These are phyloP conservation scores for Drosera spatulata DNA, from an alignment of 179 eudicot species.

Conservation along the genomic window DNA sequence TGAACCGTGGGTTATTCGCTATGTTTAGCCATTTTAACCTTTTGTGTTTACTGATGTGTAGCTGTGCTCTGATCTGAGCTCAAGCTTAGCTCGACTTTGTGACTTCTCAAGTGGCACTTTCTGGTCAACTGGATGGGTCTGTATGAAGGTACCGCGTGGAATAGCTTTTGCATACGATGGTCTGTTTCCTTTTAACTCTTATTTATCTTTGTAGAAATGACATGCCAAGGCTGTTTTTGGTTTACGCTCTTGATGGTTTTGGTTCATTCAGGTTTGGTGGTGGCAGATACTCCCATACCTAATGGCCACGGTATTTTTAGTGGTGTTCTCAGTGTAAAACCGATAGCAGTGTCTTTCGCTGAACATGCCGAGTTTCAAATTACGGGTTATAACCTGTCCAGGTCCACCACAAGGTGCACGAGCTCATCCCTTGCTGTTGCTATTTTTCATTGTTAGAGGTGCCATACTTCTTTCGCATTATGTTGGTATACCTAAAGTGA, in stretches of 20 bases:
- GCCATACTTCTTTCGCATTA: neutral
- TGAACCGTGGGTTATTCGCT: neutral
- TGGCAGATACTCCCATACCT: conserved; percentile 25
- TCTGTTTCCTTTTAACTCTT: conserved; percentile 5
- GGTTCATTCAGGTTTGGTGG: conserved; percentile 26
- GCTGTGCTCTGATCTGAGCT: conserved; percentile 37
- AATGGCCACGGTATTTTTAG: conserved; percentile 13
- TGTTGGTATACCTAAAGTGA: neutral
- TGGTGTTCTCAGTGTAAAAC: conserved; percentile 27
- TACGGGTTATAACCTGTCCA: conserved; percentile 34
- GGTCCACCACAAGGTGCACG: conserved; percentile 26
- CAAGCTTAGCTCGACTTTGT: conserved; percentile 34
- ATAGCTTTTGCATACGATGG: conserved; percentile 33
- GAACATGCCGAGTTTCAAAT: conserved; percentile 33
- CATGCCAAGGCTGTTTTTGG: neutral
- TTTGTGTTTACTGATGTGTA: conserved; percentile 8
- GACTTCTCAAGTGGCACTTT: conserved; percentile 22
- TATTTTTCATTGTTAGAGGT: neutral
- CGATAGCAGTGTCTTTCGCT: conserved; percentile 35
- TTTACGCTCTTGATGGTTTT: neutral
- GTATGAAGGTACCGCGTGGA: conserved; percentile 29
- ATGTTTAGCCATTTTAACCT: conserved; percentile 3
- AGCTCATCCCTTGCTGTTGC: neutral
- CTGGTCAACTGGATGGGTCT: conserved; percentile 47
- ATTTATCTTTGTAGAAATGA: too few relatives aligned